Evolutionary conservation across 768 basidiomycete species (phyloP).

Genomic region (Tylopilus cervinicoccineus): DNA sequence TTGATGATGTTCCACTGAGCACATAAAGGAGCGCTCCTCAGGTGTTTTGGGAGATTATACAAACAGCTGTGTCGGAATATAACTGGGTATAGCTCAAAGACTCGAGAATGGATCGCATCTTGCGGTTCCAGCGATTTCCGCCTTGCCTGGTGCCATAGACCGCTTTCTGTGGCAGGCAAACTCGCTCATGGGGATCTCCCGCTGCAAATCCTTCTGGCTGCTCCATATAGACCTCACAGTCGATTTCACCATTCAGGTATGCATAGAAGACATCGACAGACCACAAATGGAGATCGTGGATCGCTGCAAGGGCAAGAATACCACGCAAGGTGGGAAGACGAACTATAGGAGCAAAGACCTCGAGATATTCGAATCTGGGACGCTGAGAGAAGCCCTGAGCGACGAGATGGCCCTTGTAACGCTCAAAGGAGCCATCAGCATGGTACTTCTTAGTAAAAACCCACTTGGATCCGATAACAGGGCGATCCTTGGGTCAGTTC

Average conservation of each 20-base stretch:
- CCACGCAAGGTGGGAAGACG: background rate
- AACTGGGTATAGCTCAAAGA: too few species aligned
- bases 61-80: too few species aligned
- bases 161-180: too few species aligned
- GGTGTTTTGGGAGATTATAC: background rate
- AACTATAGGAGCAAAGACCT: conserved; percentile 31
- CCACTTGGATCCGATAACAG: conserved; percentile 32
- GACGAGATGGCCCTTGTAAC: conserved; percentile 38
- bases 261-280: background rate
- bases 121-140: too few species aligned
- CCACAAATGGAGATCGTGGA: background rate
- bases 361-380: conserved; percentile 32
- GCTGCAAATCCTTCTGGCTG: background rate
- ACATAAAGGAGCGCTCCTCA: background rate
- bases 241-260: background rate
- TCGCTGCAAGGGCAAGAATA: background rate
- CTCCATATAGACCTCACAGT: background rate
- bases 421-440: conserved; percentile 27
- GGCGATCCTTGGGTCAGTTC: conserved; percentile 12
- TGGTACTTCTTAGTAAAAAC: conserved; percentile 28
- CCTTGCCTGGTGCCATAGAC: too few species aligned
- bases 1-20: background rate
- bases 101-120: too few species aligned
- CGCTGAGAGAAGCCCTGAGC: conserved; percentile 15
- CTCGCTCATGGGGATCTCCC: too few species aligned